These are phyloP conservation scores for Chaetoscypha palmicola DNA, from an alignment of 2,329 filamentous ascomycete genomes.

Conservation along the genomic window DNA sequence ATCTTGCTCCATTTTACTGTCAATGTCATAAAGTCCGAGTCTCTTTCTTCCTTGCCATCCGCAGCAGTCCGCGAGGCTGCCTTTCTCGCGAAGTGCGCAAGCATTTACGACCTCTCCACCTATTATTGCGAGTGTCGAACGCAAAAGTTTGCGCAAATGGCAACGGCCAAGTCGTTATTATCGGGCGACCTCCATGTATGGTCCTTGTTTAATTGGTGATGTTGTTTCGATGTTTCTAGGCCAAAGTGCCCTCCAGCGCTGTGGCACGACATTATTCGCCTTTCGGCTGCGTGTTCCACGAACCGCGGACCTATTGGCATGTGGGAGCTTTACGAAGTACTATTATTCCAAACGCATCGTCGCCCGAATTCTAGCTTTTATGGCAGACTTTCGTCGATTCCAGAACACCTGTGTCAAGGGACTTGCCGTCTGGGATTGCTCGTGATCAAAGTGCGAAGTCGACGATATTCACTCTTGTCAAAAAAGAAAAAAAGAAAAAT, in stretches of 20 bases:
- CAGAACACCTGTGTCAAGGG: neutral
- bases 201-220: neutral
- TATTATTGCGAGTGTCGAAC: neutral
- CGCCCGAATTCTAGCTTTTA: neutral
- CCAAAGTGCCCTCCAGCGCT: neutral
- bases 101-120: neutral
- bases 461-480: neutral
- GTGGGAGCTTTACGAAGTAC: neutral
- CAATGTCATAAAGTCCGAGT: neutral
- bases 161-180: neutral
- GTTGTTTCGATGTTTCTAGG: neutral
- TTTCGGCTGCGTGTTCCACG: neutral
- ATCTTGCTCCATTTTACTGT: neutral
- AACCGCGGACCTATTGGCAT: neutral
- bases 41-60: neutral
- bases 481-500: neutral
- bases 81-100: neutral
- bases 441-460: neutral
- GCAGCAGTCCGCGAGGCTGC: neutral
- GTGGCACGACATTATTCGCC: neutral
- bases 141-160: neutral
- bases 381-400: neutral
- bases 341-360: neutral
- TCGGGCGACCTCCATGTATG: neutral
- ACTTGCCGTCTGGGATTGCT: no score